Base-by-base conservation (phyloP, 257 asterid genomes). In the Ehretia macrophylla region DNA sequence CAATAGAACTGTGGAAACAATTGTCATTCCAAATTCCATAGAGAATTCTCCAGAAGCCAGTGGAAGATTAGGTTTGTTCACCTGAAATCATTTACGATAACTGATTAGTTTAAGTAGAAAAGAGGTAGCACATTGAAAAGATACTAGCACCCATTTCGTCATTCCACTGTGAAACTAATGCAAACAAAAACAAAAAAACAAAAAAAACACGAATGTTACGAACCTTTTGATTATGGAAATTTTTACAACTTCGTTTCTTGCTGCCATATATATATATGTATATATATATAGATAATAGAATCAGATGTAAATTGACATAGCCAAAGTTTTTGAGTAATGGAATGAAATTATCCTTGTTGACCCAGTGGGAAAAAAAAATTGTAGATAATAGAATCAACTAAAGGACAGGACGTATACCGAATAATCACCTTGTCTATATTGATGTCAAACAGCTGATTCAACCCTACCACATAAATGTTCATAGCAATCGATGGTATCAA, bases 381-480 rank as follows among this genome's bases (percentile, higher is more conserved):
- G n/a, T n/a, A n/a, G n/a, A n/a, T n/a, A n/a, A n/a, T n/a, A n/a
- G n/a, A n/a, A n/a, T 13, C 6, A 48, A 18, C 0, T 32, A 13
- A 14, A 39, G 11, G 22, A 10, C 10, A 35, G 17, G 18, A 8
- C 9, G 19, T 47, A 17, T 1, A 1, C 17, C 3, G 17, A 47
- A n/a, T n/a, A n/a, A 53, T 52, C 38, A 63, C 69, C 69, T 64
- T 64, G 62, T 64, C 69, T 55, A 64, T 64, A 52, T 64, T 59
- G 17, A 64, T 52, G 13, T 64, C 69, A 55, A 55, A 64, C 5
- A 64, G 44, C 35, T 64, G 69, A 55, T 64, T 64, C 22, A 64
- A 39, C 14, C 69, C 69, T 17, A 64, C 69, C 55, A 64, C 62
- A 45, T 64, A 64, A 64, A 64, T 39, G 56, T 64, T 64, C 69